Conservation (phyloP, 495 filamentous ascomycete genomes). For the Immersiella caudata region DNA sequence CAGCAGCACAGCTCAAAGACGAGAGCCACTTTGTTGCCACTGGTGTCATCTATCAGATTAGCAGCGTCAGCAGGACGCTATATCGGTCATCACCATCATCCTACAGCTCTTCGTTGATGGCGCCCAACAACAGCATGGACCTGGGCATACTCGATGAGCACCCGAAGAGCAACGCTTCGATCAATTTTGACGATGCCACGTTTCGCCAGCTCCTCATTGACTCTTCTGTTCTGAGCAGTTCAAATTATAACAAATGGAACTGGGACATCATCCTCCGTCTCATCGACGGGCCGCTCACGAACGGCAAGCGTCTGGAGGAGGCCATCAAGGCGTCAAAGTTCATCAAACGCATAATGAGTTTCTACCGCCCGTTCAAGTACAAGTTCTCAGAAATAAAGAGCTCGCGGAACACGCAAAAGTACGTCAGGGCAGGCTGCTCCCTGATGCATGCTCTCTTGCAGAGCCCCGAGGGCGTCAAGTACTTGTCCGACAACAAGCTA, state of each 20-base stretch:
- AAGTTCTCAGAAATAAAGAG: conserved; percentile 85
- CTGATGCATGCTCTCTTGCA: conserved; percentile 84
- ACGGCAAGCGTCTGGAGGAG: conserved; percentile 88
- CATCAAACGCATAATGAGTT: conserved; percentile 89
- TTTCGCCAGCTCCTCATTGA: conserved; percentile 87
- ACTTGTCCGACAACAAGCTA: conserved; percentile 89
- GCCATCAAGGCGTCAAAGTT: conserved; percentile 95
- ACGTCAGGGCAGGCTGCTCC: conserved; percentile 85
- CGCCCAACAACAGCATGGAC: conserved; percentile 45
- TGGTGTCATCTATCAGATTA: conserved; percentile 92
- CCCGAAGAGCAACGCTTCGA: conserved; percentile 69
- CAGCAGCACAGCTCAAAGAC: conserved; percentile 69
- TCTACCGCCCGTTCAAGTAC: conserved; percentile 96
- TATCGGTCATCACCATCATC: conserved; percentile 69
- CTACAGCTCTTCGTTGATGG: conserved; percentile 40
- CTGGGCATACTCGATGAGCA: conserved; percentile 58
- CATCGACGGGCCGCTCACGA: conserved; percentile 92
- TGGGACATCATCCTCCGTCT: conserved; percentile 90
- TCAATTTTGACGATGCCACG: conserved; percentile 81
- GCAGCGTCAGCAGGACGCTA: conserved; percentile 92
- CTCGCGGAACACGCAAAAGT: conserved; percentile 90
- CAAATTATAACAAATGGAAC: conserved; percentile 92
- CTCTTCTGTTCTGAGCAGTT: conserved; percentile 79
- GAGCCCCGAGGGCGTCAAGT: conserved; percentile 77
- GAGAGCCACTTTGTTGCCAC: conserved; percentile 79